Percentiles rank a stretch among this genome's conserved stretches.
phyloP scores from a whole-genome alignment of 176 grass and related monocot genomes.

The Oryza glumipatula region DNA sequence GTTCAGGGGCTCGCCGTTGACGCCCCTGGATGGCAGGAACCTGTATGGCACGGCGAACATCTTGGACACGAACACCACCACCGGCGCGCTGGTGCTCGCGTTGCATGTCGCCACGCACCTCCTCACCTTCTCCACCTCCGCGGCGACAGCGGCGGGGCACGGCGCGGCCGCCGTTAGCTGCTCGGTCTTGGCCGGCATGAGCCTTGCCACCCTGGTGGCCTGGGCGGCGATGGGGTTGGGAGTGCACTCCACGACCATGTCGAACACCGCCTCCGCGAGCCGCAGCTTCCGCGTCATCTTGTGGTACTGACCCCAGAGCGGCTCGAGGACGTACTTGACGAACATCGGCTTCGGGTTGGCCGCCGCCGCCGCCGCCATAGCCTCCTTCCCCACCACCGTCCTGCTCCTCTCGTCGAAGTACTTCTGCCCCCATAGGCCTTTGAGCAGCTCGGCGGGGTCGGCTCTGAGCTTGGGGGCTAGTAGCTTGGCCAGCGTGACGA shows the following conservation, averaged over 20 bases:
- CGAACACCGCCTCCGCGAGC: constrained; percentile 69
- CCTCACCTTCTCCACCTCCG: constrained; percentile 69
- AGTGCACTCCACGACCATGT: constrained; percentile 81
- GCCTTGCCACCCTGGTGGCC: constrained; percentile 49
- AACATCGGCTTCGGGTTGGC: constrained; percentile 83
- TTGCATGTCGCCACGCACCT: constrained; percentile 68
- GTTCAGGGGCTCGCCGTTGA: constrained; percentile 52
- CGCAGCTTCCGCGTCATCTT: constrained; percentile 76
- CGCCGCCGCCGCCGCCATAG: constrained; percentile 23
- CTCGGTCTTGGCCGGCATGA: constrained; percentile 69
- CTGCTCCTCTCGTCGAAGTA: constrained; percentile 68
- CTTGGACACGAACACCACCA: constrained; percentile 88
- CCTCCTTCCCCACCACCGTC: constrained; percentile 82
- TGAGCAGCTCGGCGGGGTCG: constrained; percentile 46
- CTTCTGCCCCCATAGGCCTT: constrained; percentile 66
- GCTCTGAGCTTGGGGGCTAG: constrained; percentile 30
- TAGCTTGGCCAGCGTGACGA: constrained; percentile 48
- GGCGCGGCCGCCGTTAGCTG: constrained; percentile 26
- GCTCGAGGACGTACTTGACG: constrained; percentile 70
- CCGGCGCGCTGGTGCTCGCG: constrained; percentile 50
- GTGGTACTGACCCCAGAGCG: constrained; percentile 58
- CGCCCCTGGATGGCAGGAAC: constrained; percentile 59
- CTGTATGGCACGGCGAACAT: constrained; percentile 84
- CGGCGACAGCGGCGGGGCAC: constrained; percentile 36
- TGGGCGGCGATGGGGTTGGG: constrained; percentile 67